Evolutionary conservation across 441 rosid species (phyloP), one percentile per base, ranked within the genome.

Genomic region (Euphorbia schlechtendalii): DNA sequence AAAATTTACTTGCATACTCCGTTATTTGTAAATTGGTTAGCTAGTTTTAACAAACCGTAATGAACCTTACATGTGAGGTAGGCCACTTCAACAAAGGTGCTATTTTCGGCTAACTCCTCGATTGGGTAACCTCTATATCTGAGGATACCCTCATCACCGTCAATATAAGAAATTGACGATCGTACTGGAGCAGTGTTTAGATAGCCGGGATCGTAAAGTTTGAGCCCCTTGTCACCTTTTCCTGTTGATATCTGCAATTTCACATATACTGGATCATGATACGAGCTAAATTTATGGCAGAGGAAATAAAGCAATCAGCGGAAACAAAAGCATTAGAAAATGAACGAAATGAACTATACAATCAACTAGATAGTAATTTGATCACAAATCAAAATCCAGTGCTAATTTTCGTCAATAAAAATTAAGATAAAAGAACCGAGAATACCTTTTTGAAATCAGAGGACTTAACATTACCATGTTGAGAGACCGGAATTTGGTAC

Each of bases 101-200:
- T 88, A 57, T 77, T 82, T 72, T 90, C 93, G 41, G 92, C 96
- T 81, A 88, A 70, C 69, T 88, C 88, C 79, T 88, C 96, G 53
- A 88, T 86, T 7, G 92, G 93, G 63, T 81, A 89, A 25, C 96
- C 96, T 73, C 93, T 81, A 49, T 89, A 89, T 61, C 96, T 84
- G 45, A 89, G 87, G 40, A 89, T 81, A 51, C 96, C 96, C 78
- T 87, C 96, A 73, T 89, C 97, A 5, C 96, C 99, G 61, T 90
- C 96, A 11, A 81, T 90, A 65, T 84, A 94, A 58, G 88, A 89
- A 68, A 94, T 84, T 3, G 96, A 74, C 4, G 94, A 94, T 51
- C 82, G 80, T 36, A 85, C 97, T 8, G 96, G 99, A 64, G 96
- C 99, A 0, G 96, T 94, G 75, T 94, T 94, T 67, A 91, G 74